Evolutionary conservation across 2,329 filamentous ascomycete genomes (phyloP), one percentile per base, ranked within the genome.

Genomic region (Hysterium pulicare): DNA sequence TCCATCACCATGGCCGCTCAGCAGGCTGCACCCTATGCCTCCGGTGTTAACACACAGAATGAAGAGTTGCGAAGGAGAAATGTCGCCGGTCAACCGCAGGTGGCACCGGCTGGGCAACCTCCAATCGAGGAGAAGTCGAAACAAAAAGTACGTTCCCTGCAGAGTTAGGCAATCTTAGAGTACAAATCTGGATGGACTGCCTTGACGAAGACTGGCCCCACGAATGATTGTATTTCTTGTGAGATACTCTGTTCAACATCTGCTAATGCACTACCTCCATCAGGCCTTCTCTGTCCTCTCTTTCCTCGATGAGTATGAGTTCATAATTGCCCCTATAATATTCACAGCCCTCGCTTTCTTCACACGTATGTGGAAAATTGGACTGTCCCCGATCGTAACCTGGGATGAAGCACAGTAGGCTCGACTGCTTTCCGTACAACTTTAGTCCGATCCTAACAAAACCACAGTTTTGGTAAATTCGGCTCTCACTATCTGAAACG

Each of bases 401-500:
- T 87, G 83, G 83, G 83, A 87, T 65, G 83, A 87, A 72, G 83
- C 83, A 55, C 83, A 87, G 81, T 84, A 81, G 67, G 79, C 57
- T 17, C 22, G 19, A 15, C 20, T 49, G 41, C 50, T 21, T 17
- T 36, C 16, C 22, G 37, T 16, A 8, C n/a, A 15, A 8, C 7
- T 31, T 26, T 20, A 10, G 20, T 11, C 5, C 31, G 37, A 20
- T 48, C 60, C 64, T 36, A 67, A 53, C 41, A 15, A n/a, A 21
- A 31, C 4, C 45, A 41, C 59, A 89, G 85, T 69, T 94, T 94
- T 69, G 88, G 88, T 66, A 98, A 98, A 75, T 98, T 98, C 70
- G 93, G 93, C 51, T 97, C 91, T 58, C 91, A 98, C 72, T 98
- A 98, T 70, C 84, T 98, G 65, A 96, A 98, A 71, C 88, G 91